Conservation (phyloP, 345 rosid genomes). For the Erysimum cheiranthoides region DNA sequence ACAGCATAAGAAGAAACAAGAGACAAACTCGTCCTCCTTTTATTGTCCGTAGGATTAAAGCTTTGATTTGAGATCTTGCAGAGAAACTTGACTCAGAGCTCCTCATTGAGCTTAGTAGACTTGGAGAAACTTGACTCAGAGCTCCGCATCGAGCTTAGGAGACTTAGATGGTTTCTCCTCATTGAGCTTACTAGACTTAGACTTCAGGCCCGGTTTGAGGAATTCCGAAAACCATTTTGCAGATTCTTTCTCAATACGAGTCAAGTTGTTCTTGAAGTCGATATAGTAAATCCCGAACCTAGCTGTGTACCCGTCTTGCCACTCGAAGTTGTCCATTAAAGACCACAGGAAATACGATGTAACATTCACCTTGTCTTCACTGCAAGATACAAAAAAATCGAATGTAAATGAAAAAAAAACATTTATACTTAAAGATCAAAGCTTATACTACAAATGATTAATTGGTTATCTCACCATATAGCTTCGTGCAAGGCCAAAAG, state of each 20-base stretch:
- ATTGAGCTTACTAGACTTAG: not conserved
- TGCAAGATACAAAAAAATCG: conserved; percentile 14
- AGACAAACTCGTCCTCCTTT: conserved; percentile 8
- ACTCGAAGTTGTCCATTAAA: conserved; percentile 46
- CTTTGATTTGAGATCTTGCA: not conserved
- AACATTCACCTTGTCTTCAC: conserved; percentile 43
- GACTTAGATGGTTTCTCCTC: conserved; percentile 3
- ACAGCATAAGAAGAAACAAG: conserved; percentile 18
- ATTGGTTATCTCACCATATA: conserved; percentile 38
- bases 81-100: conserved; percentile 32
- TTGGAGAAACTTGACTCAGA: conserved; percentile 10
- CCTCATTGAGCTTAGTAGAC: conserved; percentile 21
- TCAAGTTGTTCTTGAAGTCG: conserved; percentile 43
- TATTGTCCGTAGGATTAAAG: not conserved
- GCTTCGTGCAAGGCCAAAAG: conserved; percentile 33
- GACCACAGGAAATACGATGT: conserved; percentile 43
- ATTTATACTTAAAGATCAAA: not conserved
- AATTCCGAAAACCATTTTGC: conserved; percentile 39
- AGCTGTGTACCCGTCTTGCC: conserved; percentile 48
- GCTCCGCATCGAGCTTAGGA: conserved; percentile 34
- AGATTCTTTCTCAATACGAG: conserved; percentile 43
- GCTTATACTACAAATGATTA: not conserved
- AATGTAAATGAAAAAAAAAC: not conserved
- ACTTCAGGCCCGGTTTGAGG: conserved; percentile 34
- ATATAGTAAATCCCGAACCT: conserved; percentile 44